These are phyloP conservation scores for Coemansia sp. DNA, from an alignment of 192 early-diverging fungal species.

Conservation along the genomic window DNA sequence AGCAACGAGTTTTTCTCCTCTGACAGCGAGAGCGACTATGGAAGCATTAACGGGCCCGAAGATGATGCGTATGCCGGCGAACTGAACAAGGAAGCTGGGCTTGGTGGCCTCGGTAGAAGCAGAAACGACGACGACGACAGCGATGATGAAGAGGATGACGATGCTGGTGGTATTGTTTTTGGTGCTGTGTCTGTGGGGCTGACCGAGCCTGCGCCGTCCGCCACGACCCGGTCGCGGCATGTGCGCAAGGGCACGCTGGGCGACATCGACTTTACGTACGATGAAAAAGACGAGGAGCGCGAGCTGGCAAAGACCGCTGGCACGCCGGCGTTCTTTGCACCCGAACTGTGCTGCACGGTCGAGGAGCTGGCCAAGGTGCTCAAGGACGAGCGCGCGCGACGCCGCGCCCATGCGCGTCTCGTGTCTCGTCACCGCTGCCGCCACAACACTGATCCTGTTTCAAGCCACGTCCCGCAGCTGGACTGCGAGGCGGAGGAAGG, in stretches of 20 bases:
- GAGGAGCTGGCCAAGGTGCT: conserved; percentile 48
- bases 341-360: conserved; percentile 84
- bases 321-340: conserved; percentile 97
- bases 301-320: conserved; percentile 95
- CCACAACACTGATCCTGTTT: conserved; percentile 15
- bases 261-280: conserved; percentile 47
- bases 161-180: conserved; percentile 39
- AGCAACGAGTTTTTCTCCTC: conserved; percentile 58
- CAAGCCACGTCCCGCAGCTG: conserved; percentile 13
- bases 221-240: conserved; percentile 16
- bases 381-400: conserved; percentile 25
- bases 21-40: conserved; percentile 49
- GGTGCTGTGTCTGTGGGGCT: conserved; percentile 19
- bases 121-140: conserved; percentile 6
- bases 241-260: conserved; percentile 36
- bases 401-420: conserved; percentile 11
- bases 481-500: conserved; percentile 3
- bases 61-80: conserved; percentile 32
- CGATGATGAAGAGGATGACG: conserved; percentile 38
- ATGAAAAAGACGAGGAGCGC: conserved; percentile 64
- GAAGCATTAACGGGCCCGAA: conserved; percentile 16
- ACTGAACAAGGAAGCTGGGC: too few species aligned
- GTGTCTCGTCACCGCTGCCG: conserved; percentile 17
- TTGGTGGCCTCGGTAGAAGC: too few species aligned
- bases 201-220: conserved; percentile 11